Percentiles rank a stretch among this genome's conserved stretches.
phyloP scores from a whole-genome alignment of 2,329 filamentous ascomycete species.

The Thelonectria rubi region DNA sequence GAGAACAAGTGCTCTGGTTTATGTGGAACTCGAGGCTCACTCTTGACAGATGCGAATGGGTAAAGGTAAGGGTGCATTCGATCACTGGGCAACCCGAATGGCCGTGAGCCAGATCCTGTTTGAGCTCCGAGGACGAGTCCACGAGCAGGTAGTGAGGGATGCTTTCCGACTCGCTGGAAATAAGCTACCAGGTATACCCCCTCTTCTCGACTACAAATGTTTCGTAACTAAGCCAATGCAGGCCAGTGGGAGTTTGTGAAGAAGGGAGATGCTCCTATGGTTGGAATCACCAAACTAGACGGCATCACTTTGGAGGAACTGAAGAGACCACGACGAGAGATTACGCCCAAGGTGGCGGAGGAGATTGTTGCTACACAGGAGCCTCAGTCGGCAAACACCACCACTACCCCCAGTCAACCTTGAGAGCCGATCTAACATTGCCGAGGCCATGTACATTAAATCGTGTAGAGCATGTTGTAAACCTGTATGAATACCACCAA shows the following conservation, averaged over 20 bases:
- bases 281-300: constrained; percentile 91
- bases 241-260: constrained; percentile 92
- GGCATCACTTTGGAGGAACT: constrained; percentile 85
- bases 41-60: constrained; percentile 84
- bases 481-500: constrained; percentile 39
- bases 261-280: constrained; percentile 88
- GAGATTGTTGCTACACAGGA: constrained; percentile 46
- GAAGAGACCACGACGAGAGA: constrained; percentile 78
- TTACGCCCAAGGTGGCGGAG: constrained; percentile 58
- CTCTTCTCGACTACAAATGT: neutral
- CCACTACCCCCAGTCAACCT: constrained; percentile 46
- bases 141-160: constrained; percentile 94
- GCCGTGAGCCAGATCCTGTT: constrained; percentile 92
- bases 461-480: constrained; percentile 36
- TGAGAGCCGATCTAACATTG: constrained; percentile 26
- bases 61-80: constrained; percentile 97
- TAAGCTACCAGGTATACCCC: constrained; percentile 83
- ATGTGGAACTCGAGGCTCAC: constrained; percentile 32
- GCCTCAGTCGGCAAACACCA: constrained; percentile 46
- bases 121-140: constrained; percentile 88
- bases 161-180: constrained; percentile 93
- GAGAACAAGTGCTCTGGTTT: constrained; percentile 40
- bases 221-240: constrained; percentile 46
- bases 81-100: constrained; percentile 93
- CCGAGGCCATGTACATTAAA: constrained; percentile 39